Conservation (phyloP, 2,329 filamentous ascomycete genomes). For the Massarina eburnea region DNA sequence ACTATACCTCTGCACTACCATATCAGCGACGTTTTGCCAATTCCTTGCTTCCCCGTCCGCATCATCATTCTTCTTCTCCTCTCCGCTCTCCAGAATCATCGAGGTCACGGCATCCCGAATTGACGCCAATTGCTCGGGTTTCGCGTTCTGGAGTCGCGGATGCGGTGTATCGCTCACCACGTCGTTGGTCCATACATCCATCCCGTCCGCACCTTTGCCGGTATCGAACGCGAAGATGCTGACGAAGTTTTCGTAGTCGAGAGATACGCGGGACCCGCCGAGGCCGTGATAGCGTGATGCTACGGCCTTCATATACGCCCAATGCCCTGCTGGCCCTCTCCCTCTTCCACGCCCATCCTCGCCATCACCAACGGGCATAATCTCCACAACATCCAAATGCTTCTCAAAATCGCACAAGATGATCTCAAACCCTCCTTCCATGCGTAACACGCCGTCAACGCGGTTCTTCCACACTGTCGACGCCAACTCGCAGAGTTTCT, state of each 20-base stretch:
- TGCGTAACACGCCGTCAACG: constrained; percentile 66
- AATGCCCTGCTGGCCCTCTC: constrained; percentile 14
- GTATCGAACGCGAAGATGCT: constrained; percentile 47
- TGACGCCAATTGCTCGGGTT: constrained; percentile 35
- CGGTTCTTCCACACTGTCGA: constrained; percentile 51
- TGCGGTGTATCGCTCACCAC: constrained; percentile 32
- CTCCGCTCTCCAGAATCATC: constrained; percentile 41
- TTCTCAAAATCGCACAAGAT: too few species aligned
- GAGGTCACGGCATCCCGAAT: constrained; percentile 49
- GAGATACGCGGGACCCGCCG: constrained; percentile 44
- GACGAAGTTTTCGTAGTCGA: constrained; percentile 55
- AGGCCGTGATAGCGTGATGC: constrained; percentile 49
- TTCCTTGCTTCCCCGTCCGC: constrained; percentile 46
- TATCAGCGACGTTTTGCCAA: constrained; percentile 70
- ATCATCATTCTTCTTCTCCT: too few species aligned
- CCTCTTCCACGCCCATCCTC: too few species aligned
- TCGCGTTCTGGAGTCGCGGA: constrained; percentile 44
- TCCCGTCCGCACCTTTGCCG: too few species aligned
- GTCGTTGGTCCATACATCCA: constrained; percentile 46
- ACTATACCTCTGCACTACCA: constrained; percentile 65
- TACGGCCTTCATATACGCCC: constrained; percentile 45
- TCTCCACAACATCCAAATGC: too few species aligned
- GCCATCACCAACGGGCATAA: too few species aligned
- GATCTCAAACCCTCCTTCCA: constrained; percentile 71
- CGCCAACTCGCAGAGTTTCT: constrained; percentile 58